phyloP scores from a whole-genome alignment of 2,329 filamentous ascomycete species.

The Fusarium sp. region DNA sequence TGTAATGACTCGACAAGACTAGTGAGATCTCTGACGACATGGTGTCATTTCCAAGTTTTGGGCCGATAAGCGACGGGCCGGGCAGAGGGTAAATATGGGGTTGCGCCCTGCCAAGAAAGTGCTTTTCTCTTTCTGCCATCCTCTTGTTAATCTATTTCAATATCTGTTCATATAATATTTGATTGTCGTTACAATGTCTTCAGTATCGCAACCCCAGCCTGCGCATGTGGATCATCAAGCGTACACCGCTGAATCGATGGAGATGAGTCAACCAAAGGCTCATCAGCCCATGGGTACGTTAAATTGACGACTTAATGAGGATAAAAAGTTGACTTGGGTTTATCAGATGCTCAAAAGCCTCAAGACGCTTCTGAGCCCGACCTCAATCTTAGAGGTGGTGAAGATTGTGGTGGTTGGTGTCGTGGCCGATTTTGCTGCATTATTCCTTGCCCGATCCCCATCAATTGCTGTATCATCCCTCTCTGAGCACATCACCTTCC shows the following conservation, averaged over 20 bases:
- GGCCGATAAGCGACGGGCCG: no score
- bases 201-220: neutral
- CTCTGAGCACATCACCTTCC: no score
- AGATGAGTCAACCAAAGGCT: neutral
- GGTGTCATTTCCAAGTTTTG: no score
- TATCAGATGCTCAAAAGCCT: constrained; percentile 33
- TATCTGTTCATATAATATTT: no score
- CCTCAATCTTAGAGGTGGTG: constrained; percentile 46
- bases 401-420: constrained; percentile 42
- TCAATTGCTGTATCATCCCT: constrained; percentile 51
- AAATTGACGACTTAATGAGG: neutral
- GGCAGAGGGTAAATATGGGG: no score
- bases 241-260: neutral
- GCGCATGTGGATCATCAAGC: neutral
- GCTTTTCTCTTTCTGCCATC: no score
- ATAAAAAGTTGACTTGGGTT: no score
- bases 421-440: constrained; percentile 54
- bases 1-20: no score
- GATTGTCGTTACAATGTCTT: neutral
- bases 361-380: constrained; percentile 31
- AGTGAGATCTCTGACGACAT: no score
- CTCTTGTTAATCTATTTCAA: no score
- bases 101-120: no score
- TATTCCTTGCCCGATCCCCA: constrained; percentile 53
- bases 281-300: constrained; percentile 1